These are phyloP conservation scores for Peterozyma xylosa DNA, from an alignment of 805 yeast species.

Conservation along the genomic window DNA sequence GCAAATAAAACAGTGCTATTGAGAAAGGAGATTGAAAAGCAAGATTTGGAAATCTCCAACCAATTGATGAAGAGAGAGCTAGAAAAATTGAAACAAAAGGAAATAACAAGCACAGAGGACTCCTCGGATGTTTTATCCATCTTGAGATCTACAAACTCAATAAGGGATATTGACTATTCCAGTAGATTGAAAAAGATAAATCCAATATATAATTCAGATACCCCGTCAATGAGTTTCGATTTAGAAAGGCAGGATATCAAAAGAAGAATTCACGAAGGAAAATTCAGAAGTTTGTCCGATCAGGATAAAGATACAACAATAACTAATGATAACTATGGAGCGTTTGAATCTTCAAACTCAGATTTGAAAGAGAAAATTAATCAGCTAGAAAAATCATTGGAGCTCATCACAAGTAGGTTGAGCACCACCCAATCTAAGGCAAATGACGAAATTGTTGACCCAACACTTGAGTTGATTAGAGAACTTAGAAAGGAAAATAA, in stretches of 20 bases:
- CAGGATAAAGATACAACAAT: not conserved
- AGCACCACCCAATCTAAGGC: not conserved
- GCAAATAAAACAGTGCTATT: conserved; percentile 1
- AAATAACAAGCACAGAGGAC: not conserved
- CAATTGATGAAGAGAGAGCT: conserved; percentile 3
- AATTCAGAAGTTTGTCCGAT: not conserved
- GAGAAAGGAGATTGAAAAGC: conserved; percentile 8
- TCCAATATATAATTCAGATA: not conserved
- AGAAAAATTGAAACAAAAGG: not conserved
- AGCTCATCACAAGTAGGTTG: not conserved
- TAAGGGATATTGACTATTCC: not conserved
- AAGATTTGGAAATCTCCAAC: conserved; percentile 6
- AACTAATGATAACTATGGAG: too few species aligned
- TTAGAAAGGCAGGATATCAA: not conserved
- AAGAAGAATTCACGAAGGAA: conserved; percentile 1
- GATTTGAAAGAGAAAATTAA: not conserved
- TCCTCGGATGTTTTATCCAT: not conserved
- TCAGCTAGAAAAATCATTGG: not conserved
- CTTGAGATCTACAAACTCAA: not conserved
- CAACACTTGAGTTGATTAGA: too few species aligned
- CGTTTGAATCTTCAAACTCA: not conserved
- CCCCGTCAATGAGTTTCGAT: not conserved
- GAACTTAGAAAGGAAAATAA: too few species aligned
- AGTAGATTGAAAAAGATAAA: not conserved
- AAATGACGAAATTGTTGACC: not conserved